phyloP scores from a whole-genome alignment of 768 basidiomycete species.

The Rhodotorula kratochvilovae region DNA sequence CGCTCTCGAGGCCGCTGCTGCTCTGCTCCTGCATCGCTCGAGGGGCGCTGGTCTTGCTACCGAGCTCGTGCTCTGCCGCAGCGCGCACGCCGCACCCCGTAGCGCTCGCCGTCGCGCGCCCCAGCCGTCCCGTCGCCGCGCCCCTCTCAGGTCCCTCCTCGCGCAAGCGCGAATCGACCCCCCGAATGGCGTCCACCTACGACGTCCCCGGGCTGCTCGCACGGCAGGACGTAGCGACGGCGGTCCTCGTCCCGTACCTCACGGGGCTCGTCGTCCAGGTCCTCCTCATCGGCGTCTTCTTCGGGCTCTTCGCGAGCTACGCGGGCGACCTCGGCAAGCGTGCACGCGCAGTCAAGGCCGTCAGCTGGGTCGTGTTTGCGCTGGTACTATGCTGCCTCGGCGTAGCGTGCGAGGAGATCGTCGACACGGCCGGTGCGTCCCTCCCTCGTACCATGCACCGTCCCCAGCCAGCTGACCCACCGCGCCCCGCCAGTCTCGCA shows the following conservation, averaged over 20 bases:
- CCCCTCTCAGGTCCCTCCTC: too few relatives aligned
- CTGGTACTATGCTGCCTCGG: constrained; percentile 2
- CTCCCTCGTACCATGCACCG: neutral
- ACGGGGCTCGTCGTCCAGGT: neutral
- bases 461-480: neutral
- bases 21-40: too few relatives aligned
- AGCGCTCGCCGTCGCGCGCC: too few relatives aligned
- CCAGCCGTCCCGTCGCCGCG: too few relatives aligned
- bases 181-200: neutral
- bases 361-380: constrained; percentile 13
- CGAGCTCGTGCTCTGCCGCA: too few relatives aligned
- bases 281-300: constrained; percentile 11
- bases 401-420: constrained; percentile 2
- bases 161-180: too few relatives aligned
- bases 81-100: too few relatives aligned
- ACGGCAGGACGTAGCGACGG: neutral
- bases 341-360: neutral
- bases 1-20: too few relatives aligned
- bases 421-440: constrained; percentile 9
- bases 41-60: too few relatives aligned
- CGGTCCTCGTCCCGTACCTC: constrained; percentile 2
- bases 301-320: neutral
- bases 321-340: neutral
- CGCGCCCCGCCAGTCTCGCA: neutral
- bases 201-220: neutral